Percentiles rank a stretch among this genome's conserved stretches.
These are phyloP conservation scores for Malus sylvestris DNA, from an alignment of 306 rosid genomes.

Conservation along the genomic window DNA sequence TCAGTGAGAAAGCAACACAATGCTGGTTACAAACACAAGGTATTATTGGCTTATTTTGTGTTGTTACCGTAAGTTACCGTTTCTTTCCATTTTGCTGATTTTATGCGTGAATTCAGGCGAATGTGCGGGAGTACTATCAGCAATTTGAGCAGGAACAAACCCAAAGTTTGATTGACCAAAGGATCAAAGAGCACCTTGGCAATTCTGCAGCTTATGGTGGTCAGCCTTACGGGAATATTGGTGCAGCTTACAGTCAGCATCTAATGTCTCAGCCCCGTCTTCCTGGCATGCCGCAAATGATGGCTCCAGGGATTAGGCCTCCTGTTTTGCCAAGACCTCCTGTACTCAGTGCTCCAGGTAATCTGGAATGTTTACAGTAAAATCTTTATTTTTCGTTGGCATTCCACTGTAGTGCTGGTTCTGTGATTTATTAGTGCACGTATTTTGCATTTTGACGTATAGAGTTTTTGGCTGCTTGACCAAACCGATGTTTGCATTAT, in stretches of 20 bases:
- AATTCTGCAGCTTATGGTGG: conserved; percentile 63
- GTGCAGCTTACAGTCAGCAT: conserved; percentile 78
- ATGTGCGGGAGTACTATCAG: conserved; percentile 80
- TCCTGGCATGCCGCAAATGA: conserved; percentile 50
- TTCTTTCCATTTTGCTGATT: not conserved
- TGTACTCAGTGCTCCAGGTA: conserved; percentile 65
- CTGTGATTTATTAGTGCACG: not conserved
- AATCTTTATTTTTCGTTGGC: not conserved
- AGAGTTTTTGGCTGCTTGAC: not conserved
- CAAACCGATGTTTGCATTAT: not conserved
- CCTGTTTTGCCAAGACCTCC: conserved; percentile 91
- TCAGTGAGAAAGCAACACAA: conserved; percentile 98
- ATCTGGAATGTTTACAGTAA: not conserved
- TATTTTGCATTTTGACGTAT: not conserved
- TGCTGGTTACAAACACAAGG: conserved; percentile 98
- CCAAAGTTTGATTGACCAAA: conserved; percentile 84
- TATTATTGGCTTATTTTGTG: conserved; percentile 9
- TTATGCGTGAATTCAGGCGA: conserved; percentile 43
- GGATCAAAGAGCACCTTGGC: conserved; percentile 96
- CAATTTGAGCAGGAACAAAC: conserved; percentile 98
- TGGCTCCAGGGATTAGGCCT: conserved; percentile 72
- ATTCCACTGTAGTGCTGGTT: not conserved
- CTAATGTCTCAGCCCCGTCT: conserved; percentile 63
- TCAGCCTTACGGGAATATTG: conserved; percentile 53
- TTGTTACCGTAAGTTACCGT: not conserved